These are phyloP conservation scores for Globisporangium uncinulatum DNA, from an alignment of 352 stramenopile genomes.

Conservation along the genomic window DNA sequence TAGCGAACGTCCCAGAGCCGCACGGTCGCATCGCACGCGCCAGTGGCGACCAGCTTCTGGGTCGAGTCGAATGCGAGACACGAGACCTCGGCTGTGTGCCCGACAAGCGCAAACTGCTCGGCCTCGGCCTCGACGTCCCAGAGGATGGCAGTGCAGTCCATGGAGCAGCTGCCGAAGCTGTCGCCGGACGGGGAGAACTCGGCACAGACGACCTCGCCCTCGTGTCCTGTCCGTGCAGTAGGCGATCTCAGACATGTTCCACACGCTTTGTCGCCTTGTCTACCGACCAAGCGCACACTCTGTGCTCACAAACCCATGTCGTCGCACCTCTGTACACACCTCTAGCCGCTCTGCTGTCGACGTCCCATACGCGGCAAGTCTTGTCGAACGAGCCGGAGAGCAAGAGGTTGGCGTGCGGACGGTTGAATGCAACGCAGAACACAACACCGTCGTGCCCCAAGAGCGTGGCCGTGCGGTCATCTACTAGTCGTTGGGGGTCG, in stretches of 20 bases:
- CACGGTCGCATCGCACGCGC: conserved; percentile 61
- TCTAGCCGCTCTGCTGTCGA: conserved; percentile 18
- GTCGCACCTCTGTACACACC: conserved; percentile 33
- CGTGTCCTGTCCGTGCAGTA: conserved; percentile 24
- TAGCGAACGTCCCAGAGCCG: conserved; percentile 69
- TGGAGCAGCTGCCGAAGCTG: conserved; percentile 61
- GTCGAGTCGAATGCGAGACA: conserved; percentile 53
- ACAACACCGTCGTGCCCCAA: conserved; percentile 59
- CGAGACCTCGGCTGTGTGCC: conserved; percentile 63
- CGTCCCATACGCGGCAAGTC: conserved; percentile 68
- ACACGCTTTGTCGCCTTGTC: too few species aligned
- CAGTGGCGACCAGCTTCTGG: conserved; percentile 42
- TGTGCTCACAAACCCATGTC: too few species aligned
- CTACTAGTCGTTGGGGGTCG: conserved; percentile 22
- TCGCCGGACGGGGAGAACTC: conserved; percentile 32
- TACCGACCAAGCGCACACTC: too few species aligned
- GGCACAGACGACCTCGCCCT: conserved; percentile 49
- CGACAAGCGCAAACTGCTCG: conserved; percentile 33
- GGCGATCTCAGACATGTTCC: too few species aligned
- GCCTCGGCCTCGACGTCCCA: conserved; percentile 57
- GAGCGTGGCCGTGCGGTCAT: conserved; percentile 25
- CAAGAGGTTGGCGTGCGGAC: conserved; percentile 36
- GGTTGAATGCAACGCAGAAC: conserved; percentile 63
- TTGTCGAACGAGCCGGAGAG: conserved; percentile 78
- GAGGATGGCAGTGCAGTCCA: conserved; percentile 60